Percentiles rank a stretch among this genome's conserved stretches.
phyloP scores from a whole-genome alignment of 2,329 filamentous ascomycete species.

The Paracoccidioides lutzii region DNA sequence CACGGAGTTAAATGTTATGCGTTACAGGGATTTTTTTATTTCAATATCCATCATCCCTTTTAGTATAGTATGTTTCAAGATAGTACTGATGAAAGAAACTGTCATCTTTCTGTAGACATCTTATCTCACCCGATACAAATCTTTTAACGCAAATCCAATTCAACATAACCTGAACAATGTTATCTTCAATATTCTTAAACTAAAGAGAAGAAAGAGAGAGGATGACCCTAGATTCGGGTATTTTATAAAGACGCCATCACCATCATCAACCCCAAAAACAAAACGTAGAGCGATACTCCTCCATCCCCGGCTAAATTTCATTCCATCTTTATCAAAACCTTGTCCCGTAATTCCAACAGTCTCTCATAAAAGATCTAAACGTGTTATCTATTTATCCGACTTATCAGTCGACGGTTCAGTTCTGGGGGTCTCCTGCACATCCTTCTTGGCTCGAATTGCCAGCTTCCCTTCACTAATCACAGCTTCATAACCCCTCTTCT shows the following conservation, averaged over 20 bases:
- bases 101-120: background rate
- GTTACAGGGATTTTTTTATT: background rate
- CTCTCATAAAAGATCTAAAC: too few relatives aligned
- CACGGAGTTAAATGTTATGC: background rate
- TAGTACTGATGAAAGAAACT: background rate
- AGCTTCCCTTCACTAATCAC: conserved; percentile 33
- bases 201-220: background rate
- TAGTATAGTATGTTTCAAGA: too few relatives aligned
- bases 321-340: background rate
- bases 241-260: background rate
- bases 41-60: background rate
- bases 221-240: background rate
- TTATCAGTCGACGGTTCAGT: background rate
- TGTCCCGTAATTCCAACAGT: background rate
- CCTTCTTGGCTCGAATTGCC: conserved; percentile 26
- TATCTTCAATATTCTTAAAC: background rate
- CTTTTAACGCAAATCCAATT: background rate
- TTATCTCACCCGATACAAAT: background rate
- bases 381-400: background rate
- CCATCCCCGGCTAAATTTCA: background rate
- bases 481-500: conserved; percentile 32
- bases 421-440: background rate
- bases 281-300: background rate
- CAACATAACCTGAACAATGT: too few relatives aligned
- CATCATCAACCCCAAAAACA: background rate